A percentile compares a stretch with the other conserved stretches of the same genome.
Conservation (phyloP, 2,329 filamentous ascomycete genomes). For the Penicillium sp. region DNA sequence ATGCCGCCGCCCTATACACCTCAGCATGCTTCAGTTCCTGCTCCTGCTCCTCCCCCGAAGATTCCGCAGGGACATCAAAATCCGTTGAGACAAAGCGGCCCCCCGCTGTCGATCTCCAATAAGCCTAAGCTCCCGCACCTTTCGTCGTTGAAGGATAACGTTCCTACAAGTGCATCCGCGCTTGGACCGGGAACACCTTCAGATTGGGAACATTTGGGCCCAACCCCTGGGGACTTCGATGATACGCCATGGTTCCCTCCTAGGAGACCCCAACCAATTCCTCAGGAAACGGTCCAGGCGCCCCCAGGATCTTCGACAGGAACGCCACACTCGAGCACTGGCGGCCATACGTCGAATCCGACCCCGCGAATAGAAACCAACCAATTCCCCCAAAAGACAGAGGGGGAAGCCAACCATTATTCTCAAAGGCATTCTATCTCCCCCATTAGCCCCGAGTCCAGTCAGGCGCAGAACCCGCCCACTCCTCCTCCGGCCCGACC, state of each 20-base stretch:
- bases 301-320: slow-evolving; percentile 12
- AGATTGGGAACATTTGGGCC: slow-evolving; percentile 44
- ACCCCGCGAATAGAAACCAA: slow-evolving; percentile 9
- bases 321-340: slow-evolving; percentile 2
- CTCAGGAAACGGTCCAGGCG: slow-evolving; percentile 9
- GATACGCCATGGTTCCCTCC: slow-evolving; percentile 27
- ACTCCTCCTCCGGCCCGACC: slow-evolving; percentile 18
- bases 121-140: slow-evolving; percentile 7
- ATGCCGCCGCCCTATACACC: slow-evolving; percentile 21
- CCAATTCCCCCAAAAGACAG: slow-evolving; percentile 2
- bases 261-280: slow-evolving; percentile 8
- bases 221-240: slow-evolving; percentile 35
- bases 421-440: slow-evolving; percentile 13
- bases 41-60: slow-evolving; percentile 40
- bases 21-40: slow-evolving; percentile 18
- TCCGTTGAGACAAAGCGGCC: slow-evolving; percentile 23
- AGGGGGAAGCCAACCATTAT: slow-evolving; percentile 1
- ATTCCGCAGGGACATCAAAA: slow-evolving; percentile 37
- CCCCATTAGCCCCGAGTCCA: slow-evolving; percentile 22
- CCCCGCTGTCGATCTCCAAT: slow-evolving; percentile 11
- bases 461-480: slow-evolving; percentile 11
- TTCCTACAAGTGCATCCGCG: slow-evolving; percentile 30
- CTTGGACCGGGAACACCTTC: slow-evolving; percentile 42
- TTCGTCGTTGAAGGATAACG: slow-evolving; percentile 12
- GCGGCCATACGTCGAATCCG: slow-evolving; percentile 5